phyloP scores from a whole-genome alignment of 2,329 filamentous ascomycete genomes.

The Leptoxyphium fumago region DNA sequence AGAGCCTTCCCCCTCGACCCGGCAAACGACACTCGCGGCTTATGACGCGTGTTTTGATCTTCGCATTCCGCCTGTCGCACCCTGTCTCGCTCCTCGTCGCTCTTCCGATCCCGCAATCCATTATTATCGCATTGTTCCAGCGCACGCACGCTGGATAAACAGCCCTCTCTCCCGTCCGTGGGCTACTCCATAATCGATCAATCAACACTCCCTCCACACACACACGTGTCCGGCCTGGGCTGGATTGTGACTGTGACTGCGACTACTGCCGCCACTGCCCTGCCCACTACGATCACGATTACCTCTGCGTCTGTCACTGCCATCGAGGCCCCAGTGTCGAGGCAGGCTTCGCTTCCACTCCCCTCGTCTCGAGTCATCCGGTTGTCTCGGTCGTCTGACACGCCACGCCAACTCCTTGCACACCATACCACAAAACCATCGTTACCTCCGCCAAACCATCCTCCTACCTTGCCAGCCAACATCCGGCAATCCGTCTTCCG shows the following conservation, averaged over 20 bases:
- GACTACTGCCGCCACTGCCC: no score
- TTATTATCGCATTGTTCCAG: slow-evolving; percentile 7
- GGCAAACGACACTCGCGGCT: background rate
- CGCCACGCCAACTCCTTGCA: background rate
- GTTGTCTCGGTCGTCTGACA: no score
- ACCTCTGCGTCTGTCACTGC: no score
- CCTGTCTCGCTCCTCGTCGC: background rate
- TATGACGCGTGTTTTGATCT: slow-evolving; percentile 4
- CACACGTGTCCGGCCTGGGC: no score
- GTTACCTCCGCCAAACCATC: background rate
- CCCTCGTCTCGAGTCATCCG: no score
- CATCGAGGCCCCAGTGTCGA: no score
- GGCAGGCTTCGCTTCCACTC: no score
- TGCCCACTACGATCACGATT: no score
- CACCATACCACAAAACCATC: background rate
- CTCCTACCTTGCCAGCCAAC: background rate
- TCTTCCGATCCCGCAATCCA: background rate
- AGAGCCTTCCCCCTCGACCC: background rate
- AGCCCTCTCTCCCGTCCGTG: background rate
- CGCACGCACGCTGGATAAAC: slow-evolving; percentile 1
- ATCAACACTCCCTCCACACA: no score
- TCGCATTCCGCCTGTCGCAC: slow-evolving; percentile 3
- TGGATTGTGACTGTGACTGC: no score
- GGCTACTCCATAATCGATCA: no score
- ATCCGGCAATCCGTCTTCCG: slow-evolving; percentile 1